Evolutionary conservation across 2,329 filamentous ascomycete genomes (phyloP).

Genomic region (Aspergillus novoparasiticus): DNA sequence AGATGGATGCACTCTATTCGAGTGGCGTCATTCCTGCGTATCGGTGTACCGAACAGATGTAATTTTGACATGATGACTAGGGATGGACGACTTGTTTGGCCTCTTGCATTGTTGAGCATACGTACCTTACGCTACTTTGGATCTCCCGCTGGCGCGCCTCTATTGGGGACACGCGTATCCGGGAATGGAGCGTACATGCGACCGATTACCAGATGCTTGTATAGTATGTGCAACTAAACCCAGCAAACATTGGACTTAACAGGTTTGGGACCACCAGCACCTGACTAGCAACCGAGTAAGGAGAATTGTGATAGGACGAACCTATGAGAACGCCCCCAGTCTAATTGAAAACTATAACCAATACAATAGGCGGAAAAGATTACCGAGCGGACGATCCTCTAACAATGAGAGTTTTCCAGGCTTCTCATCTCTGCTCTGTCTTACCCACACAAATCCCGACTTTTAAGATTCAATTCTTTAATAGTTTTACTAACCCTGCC

Average conservation of each 20-base stretch:
- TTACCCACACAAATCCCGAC: background rate
- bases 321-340: background rate
- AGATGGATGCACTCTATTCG: background rate
- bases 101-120: background rate
- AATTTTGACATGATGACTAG: background rate
- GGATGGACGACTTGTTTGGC: background rate
- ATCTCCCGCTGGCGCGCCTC: background rate
- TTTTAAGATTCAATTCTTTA: background rate
- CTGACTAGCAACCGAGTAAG: background rate
- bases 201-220: background rate
- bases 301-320: conserved; percentile 4
- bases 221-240: background rate
- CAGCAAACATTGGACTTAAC: conserved; percentile 1
- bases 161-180: background rate
- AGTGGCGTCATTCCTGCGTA: background rate
- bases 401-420: background rate
- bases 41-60: background rate
- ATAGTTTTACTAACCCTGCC: background rate
- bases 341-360: background rate
- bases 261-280: background rate
- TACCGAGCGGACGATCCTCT: conserved; percentile 6
- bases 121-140: background rate
- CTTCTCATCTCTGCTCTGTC: conserved; percentile 1
- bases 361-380: conserved; percentile 15
- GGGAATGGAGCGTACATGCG: background rate